Conservation (phyloP, 768 basidiomycete genomes). For the Lactifluus subvellereus region DNA sequence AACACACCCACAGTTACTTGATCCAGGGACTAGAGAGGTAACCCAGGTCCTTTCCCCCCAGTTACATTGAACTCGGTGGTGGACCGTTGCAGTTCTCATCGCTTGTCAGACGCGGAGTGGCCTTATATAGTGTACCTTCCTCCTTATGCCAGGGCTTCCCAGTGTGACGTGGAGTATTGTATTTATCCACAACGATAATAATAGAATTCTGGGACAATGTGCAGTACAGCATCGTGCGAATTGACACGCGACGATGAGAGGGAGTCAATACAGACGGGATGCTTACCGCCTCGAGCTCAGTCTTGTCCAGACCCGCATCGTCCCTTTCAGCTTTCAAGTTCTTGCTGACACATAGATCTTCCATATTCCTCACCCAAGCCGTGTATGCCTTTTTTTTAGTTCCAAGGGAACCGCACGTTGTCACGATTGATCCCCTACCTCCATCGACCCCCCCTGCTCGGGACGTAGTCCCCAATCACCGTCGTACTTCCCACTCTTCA, state of each 20-base stretch:
- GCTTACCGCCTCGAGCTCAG: constrained; percentile 6
- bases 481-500: constrained; percentile 18
- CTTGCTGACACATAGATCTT: constrained; percentile 21
- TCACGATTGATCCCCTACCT: constrained; percentile 27
- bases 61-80: background rate
- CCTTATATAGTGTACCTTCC: background rate
- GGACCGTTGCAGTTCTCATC: background rate
- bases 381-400: constrained; percentile 23
- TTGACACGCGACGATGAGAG: constrained; percentile 15
- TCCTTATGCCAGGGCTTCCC: background rate
- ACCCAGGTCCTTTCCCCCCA: background rate
- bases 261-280: background rate
- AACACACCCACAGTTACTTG: background rate
- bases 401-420: constrained; percentile 22
- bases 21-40: background rate
- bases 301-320: constrained; percentile 14
- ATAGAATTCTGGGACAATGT: background rate
- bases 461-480: constrained; percentile 24
- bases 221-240: constrained; percentile 19
- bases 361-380: constrained; percentile 19
- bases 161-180: background rate
- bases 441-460: constrained; percentile 25
- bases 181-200: constrained; percentile 5
- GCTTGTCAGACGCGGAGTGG: background rate
- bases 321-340: constrained; percentile 2